Evolutionary conservation across 805 yeast species (phyloP).

Genomic region (Hanseniaspora jakobsenii): DNA sequence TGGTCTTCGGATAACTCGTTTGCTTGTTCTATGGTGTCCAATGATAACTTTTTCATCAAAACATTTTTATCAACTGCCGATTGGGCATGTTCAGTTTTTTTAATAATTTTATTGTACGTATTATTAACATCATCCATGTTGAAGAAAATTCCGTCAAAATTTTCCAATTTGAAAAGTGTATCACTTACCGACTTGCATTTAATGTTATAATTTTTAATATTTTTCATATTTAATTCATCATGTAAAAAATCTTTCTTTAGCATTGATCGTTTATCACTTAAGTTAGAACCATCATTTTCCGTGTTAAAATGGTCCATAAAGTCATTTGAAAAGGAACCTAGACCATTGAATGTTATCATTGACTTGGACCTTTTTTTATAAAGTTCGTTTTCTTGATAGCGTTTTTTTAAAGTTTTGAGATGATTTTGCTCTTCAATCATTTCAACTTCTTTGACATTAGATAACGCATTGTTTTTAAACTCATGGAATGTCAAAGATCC

Average conservation of each 20-base stretch:
- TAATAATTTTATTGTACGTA: neutral
- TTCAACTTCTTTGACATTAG: neutral
- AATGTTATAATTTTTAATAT: conserved; percentile 1
- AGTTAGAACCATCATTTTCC: too few relatives aligned
- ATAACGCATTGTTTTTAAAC: neutral
- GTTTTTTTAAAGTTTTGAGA: too few relatives aligned
- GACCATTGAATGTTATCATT: too few relatives aligned
- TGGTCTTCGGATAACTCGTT: too few relatives aligned
- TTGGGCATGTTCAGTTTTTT: too few relatives aligned
- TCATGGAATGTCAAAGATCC: conserved; percentile 7
- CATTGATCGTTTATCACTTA: neutral
- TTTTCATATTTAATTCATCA: conserved; percentile 1
- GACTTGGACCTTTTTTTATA: too few relatives aligned
- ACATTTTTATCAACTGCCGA: too few relatives aligned
- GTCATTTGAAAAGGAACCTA: too few relatives aligned
- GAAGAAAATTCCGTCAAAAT: neutral
- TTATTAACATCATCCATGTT: conserved; percentile 5
- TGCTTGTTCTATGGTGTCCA: neutral
- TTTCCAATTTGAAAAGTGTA: neutral
- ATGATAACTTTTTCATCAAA: too few relatives aligned
- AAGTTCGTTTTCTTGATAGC: too few relatives aligned
- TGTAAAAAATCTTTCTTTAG: neutral
- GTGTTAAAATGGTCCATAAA: too few relatives aligned
- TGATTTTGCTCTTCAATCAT: too few relatives aligned
- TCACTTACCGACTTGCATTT: neutral